Percentiles rank a stretch among this genome's conserved stretches.
phyloP scores from a whole-genome alignment of 2,329 filamentous ascomycete species.

The Alternaria hordeiaustralica region DNA sequence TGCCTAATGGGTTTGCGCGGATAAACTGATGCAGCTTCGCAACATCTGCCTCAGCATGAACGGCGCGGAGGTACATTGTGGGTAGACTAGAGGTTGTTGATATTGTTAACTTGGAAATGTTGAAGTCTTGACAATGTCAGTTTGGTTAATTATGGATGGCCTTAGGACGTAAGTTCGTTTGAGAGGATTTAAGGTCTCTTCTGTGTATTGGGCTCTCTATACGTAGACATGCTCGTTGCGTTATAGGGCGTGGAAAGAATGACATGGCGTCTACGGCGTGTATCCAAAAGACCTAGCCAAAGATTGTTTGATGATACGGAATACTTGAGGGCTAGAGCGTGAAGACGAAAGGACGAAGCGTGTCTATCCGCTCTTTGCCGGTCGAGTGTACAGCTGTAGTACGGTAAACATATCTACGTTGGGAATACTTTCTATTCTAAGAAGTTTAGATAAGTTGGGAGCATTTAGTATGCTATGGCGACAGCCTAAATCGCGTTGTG shows the following conservation, averaged over 20 bases:
- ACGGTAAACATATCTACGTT: neutral
- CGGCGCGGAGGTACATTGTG: slow-evolving; percentile 61
- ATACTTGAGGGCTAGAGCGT: neutral
- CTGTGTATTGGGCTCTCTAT: no score
- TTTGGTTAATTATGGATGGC: accelerated
- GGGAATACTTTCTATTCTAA: neutral
- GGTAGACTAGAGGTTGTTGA: no score
- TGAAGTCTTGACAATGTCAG: neutral
- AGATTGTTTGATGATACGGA: neutral
- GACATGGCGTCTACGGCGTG: neutral
- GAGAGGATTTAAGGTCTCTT: no score
- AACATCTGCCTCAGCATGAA: slow-evolving; percentile 57
- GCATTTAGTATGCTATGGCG: neutral
- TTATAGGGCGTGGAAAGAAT: neutral
- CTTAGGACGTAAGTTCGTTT: no score
- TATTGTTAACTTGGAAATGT: no score
- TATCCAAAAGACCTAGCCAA: neutral
- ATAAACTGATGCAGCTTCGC: slow-evolving; percentile 63
- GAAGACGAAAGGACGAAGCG: neutral
- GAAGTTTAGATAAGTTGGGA: neutral
- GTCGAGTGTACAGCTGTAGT: neutral
- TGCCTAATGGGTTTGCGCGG: slow-evolving; percentile 63
- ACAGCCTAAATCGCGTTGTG: neutral
- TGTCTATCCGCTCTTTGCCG: neutral
- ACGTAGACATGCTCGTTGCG: neutral